These are phyloP conservation scores for Salix brachista DNA, from an alignment of 345 rosid species.

Conservation along the genomic window DNA sequence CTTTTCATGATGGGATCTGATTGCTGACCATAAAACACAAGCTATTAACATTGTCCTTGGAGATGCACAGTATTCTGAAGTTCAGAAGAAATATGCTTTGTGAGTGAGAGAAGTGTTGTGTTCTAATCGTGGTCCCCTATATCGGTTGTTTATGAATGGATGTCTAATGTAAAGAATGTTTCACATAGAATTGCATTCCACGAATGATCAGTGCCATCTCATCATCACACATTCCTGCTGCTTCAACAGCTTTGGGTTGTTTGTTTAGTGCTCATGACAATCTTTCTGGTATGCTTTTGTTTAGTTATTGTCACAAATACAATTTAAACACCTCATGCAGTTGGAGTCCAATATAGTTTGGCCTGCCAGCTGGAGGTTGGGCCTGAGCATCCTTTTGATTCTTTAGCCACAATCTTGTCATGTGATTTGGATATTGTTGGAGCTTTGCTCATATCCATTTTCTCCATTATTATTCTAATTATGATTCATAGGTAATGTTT, in stretches of 20 bases:
- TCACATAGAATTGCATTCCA: background rate
- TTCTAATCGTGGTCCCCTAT: background rate
- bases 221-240: background rate
- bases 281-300: background rate
- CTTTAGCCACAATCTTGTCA: background rate
- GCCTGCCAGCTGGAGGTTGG: background rate
- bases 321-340: background rate
- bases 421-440: background rate
- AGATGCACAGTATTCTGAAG: background rate
- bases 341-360: background rate
- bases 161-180: background rate
- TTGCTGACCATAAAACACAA: background rate
- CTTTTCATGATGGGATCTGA: background rate
- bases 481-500: background rate
- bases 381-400: background rate
- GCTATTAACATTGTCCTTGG: background rate
- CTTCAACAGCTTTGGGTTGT: background rate
- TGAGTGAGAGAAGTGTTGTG: background rate
- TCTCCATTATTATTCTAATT: background rate
- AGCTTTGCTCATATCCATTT: background rate
- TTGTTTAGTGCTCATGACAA: background rate
- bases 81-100: background rate
- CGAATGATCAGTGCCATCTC: background rate
- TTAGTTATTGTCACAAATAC: background rate
- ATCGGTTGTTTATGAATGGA: background rate